Base-by-base conservation (phyloP, 2,329 filamentous ascomycete genomes). In the Fusarium vanettenii region DNA sequence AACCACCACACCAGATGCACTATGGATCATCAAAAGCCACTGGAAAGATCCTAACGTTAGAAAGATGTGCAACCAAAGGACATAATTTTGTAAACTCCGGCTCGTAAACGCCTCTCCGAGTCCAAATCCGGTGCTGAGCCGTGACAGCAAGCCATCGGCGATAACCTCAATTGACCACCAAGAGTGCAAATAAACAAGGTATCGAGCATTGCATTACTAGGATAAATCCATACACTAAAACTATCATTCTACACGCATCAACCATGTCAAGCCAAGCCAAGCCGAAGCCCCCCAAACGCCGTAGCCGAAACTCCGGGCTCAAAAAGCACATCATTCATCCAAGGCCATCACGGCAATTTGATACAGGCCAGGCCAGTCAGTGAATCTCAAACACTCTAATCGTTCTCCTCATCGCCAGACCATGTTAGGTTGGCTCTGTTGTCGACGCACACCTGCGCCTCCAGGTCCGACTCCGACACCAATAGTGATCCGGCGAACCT, bases 401-500 rank as follows among this genome's bases (percentile, higher is more conserved):
- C 18, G 35, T 20, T 43, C 41, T 45, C 16, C 39, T 82, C 73
- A 85, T 78, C 82, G 80, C 75, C 79, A 79, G 8, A 71, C 62
- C 59, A 76, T 70, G 64, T 71, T 79, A 9, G 79, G 79, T 22
- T 74, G 70, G 71, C 76, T 83, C 52, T 82, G 81, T 57, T 79
- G 78, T 37, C 81, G 78, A 27, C 80, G 78, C 48, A 81, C 81
- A 20, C 67, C 70, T 35, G 74, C 68, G n/a, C 70, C 67, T 25
- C 70, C 67, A 59, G 73, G 65, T 25, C 71, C 75, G 25, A 79
- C 72, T 25, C 80, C 80, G 56, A 81, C 76, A 74, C 80, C 80
- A 60, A 85, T 84, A 71, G 84, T 85, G 48, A 84, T 82, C 66
- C 83, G 82, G 37, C 83, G 80, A 13, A 79, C 74, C 39, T 78